phyloP scores from a whole-genome alignment of 1,284 basidiomycete genomes.

The Phylloboletellus chloephorus region DNA sequence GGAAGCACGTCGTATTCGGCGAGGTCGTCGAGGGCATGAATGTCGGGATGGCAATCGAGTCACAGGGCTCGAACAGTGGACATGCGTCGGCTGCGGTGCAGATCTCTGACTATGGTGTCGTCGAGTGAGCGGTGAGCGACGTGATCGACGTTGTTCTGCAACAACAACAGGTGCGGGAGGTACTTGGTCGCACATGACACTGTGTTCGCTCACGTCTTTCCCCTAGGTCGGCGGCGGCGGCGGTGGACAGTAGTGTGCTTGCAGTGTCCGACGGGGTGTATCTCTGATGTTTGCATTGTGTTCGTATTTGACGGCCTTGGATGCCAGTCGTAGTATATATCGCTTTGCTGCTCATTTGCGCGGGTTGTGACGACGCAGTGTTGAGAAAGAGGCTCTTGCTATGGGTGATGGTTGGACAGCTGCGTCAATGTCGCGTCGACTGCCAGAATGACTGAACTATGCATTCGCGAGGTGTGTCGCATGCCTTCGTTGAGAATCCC shows the following conservation, averaged over 20 bases:
- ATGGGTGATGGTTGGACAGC: constrained; percentile 11
- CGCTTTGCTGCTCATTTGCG: not conserved
- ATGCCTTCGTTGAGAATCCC: not conserved
- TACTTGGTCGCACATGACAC: not conserved
- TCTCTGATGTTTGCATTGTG: constrained; percentile 3
- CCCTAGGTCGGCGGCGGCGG: constrained; percentile 17
- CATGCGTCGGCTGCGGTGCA: constrained; percentile 50
- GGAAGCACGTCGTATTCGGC: constrained; percentile 81
- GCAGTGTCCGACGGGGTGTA: not conserved
- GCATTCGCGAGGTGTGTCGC: constrained; percentile 63
- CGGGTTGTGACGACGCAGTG: too few relatives aligned
- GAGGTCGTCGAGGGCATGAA: constrained; percentile 75
- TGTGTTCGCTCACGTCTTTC: not conserved
- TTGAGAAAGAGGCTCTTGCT: constrained; percentile 3
- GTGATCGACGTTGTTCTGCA: constrained; percentile 26
- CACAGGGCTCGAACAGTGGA: constrained; percentile 51
- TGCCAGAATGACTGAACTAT: constrained; percentile 71
- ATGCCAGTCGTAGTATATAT: not conserved
- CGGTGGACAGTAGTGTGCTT: not conserved
- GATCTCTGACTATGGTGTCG: constrained; percentile 60
- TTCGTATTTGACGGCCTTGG: not conserved
- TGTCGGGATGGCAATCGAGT: constrained; percentile 73
- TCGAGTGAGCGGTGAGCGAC: constrained; percentile 21
- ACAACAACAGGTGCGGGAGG: constrained; percentile 26
- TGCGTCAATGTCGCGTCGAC: constrained; percentile 34